These are phyloP conservation scores for Irpex sp. DNA, from an alignment of 1,284 basidiomycete species.

Conservation along the genomic window DNA sequence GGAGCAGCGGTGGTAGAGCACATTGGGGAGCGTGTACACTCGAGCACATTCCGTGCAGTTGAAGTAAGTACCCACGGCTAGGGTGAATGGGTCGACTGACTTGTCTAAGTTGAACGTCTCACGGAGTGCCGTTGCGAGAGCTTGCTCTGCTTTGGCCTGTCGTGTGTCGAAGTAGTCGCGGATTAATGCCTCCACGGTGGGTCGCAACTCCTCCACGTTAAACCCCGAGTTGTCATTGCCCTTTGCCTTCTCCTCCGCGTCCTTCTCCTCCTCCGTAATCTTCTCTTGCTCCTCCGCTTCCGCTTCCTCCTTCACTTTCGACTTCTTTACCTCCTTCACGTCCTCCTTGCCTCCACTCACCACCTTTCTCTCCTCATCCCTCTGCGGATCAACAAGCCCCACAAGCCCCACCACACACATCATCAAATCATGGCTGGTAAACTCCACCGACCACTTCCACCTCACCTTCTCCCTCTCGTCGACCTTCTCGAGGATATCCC, in stretches of 20 bases:
- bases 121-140: background rate
- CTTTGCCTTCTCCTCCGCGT: too few species aligned
- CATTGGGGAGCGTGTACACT: background rate
- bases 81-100: background rate
- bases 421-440: too few species aligned
- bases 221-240: background rate
- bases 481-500: background rate
- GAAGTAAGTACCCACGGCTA: background rate
- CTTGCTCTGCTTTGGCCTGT: background rate
- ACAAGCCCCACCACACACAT: too few species aligned
- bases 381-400: too few species aligned
- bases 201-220: background rate
- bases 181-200: background rate
- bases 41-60: background rate
- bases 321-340: too few species aligned
- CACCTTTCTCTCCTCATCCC: too few species aligned
- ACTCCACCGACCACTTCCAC: too few species aligned
- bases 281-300: too few species aligned
- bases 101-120: background rate
- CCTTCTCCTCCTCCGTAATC: too few species aligned
- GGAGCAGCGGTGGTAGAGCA: background rate
- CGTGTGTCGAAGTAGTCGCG: background rate
- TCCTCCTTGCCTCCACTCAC: too few species aligned
- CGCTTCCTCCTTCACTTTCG: too few species aligned
- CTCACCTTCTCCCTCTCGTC: background rate